phyloP scores from a whole-genome alignment of 345 rosid genomes.

The Jatropha curcas region DNA sequence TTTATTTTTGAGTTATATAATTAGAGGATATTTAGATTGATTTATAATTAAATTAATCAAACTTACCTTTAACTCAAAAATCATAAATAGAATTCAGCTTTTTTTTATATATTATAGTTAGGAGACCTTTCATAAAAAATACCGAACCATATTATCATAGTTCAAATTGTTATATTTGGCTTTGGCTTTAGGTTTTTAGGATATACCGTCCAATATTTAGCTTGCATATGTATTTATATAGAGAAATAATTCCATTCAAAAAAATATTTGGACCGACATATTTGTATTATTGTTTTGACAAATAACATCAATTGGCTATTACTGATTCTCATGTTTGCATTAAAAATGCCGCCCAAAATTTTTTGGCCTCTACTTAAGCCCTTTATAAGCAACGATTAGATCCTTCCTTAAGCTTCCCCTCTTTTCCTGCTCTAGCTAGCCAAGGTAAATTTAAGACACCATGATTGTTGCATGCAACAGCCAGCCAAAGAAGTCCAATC shows the following conservation, averaged over 20 bases:
- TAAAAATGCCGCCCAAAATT: constrained; percentile 18
- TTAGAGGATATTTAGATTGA: not conserved
- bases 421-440: not conserved
- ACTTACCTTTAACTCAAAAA: too few species aligned
- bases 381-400: constrained; percentile 4
- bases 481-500: constrained; percentile 14
- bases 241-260: too few species aligned
- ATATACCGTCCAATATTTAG: constrained; percentile 16
- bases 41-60: too few species aligned
- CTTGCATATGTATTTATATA: too few species aligned
- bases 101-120: too few species aligned
- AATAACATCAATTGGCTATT: not conserved
- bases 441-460: not conserved
- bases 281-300: not conserved
- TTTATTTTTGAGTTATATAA: too few species aligned
- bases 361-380: not conserved
- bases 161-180: not conserved
- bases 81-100: too few species aligned
- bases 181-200: constrained; percentile 15
- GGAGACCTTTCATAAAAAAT: not conserved
- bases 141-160: not conserved
- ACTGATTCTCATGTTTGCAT: constrained; percentile 3
- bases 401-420: not conserved
- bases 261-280: not conserved
- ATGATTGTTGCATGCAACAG: constrained; percentile 26